Evolutionary conservation across 768 basidiomycete species (phyloP).

Genomic region (Obba rivulosa): DNA sequence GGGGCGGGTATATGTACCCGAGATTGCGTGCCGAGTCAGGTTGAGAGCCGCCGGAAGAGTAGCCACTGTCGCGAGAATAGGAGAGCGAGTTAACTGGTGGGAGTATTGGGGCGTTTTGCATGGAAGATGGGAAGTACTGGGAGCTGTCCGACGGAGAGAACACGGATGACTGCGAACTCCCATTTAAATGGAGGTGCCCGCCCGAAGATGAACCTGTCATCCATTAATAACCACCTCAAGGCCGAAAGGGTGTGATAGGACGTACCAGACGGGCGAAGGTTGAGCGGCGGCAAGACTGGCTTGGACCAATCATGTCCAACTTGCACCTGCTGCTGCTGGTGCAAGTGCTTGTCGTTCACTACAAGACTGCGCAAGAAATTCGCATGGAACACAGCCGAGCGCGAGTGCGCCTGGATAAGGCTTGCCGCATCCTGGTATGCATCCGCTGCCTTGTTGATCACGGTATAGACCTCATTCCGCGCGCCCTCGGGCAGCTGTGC

Average conservation of each 20-base stretch:
- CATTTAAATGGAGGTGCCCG: no score
- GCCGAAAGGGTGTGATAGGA: not conserved
- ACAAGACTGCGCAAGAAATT: slow-evolving; percentile 74
- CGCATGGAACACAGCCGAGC: slow-evolving; percentile 70
- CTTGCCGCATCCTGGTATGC: slow-evolving; percentile 72
- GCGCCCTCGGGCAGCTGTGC: slow-evolving; percentile 38
- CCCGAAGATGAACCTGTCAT: no score
- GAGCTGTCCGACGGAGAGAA: no score
- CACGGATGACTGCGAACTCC: no score
- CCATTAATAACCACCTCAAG: no score
- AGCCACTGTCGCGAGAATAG: no score
- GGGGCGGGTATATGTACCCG: no score
- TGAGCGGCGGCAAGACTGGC: not conserved
- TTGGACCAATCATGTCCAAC: slow-evolving; percentile 1
- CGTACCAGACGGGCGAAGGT: not conserved
- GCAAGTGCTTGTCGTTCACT: slow-evolving; percentile 53
- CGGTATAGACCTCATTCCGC: slow-evolving; percentile 55
- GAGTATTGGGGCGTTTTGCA: no score
- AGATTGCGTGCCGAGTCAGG: no score
- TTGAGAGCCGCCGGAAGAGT: no score
- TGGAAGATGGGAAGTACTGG: no score
- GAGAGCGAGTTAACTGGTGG: no score
- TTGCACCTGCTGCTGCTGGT: slow-evolving; percentile 31
- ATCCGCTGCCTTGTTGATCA: slow-evolving; percentile 68
- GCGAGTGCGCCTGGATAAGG: slow-evolving; percentile 48